Evolutionary conservation across 306 rosid genomes (phyloP).

Genomic region (Ormosia emarginata): DNA sequence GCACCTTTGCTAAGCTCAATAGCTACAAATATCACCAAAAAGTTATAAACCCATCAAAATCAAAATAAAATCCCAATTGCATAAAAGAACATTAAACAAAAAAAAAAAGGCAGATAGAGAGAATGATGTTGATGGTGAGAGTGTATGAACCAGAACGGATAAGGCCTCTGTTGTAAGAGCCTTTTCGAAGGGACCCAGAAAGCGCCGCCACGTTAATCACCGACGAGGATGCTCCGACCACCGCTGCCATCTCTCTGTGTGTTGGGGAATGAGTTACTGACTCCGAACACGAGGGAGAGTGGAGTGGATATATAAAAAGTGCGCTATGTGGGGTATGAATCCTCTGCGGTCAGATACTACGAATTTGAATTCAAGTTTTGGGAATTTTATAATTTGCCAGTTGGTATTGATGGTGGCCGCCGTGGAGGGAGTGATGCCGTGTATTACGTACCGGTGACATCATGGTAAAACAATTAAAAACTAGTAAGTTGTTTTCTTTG

Average conservation of each 20-base stretch:
- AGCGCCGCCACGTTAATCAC: slow-evolving; percentile 54
- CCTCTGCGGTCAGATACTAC: no score
- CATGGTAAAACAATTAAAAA: no score
- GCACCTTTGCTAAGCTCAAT: slow-evolving; percentile 44
- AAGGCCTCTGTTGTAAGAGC: slow-evolving; percentile 55
- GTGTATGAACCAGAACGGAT: slow-evolving; percentile 50
- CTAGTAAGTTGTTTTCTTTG: no score
- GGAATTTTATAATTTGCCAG: no score
- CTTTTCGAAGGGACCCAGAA: slow-evolving; percentile 63
- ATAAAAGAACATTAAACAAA: background rate
- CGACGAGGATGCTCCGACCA: slow-evolving; percentile 21
- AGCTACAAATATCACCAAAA: slow-evolving; percentile 27
- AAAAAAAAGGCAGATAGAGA: background rate
- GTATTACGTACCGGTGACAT: no score
- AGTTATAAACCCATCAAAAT: background rate
- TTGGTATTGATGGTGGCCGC: no score
- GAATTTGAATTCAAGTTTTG: no score
- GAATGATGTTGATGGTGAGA: background rate
- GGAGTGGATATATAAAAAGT: background rate
- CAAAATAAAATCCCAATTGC: background rate
- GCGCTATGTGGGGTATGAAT: background rate
- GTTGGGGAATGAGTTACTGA: background rate
- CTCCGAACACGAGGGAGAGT: background rate
- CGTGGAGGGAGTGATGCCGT: no score
- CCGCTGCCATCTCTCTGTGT: slow-evolving; percentile 7